phyloP scores from a whole-genome alignment of 163 green algal species.

The Chlorella variabilis region DNA sequence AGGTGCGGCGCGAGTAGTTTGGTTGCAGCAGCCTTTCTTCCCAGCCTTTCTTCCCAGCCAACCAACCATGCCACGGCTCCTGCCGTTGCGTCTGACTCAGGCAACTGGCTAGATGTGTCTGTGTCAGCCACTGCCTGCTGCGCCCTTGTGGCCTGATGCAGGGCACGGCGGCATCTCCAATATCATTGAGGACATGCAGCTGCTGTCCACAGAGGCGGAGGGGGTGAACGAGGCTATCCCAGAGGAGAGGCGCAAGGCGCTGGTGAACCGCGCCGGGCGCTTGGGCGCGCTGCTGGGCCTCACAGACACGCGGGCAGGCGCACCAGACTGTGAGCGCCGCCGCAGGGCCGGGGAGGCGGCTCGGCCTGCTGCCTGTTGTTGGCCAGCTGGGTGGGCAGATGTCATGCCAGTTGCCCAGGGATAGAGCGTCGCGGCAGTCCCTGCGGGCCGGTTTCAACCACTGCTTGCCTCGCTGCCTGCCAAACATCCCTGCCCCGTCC shows the following conservation, averaged over 20 bases:
- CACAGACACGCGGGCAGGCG: conserved; percentile 27
- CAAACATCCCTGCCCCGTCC: neutral
- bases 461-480: too few species aligned
- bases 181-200: conserved; percentile 73
- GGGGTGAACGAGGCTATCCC: conserved; percentile 64
- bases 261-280: conserved; percentile 58
- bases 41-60: too few species aligned
- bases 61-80: too few species aligned
- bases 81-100: too few species aligned
- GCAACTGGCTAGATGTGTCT: too few species aligned
- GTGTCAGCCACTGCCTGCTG: too few species aligned
- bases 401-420: too few species aligned
- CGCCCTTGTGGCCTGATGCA: neutral
- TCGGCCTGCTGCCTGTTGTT: neutral
- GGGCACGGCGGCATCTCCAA: conserved; percentile 62
- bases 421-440: too few species aligned
- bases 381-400: neutral
- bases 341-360: neutral
- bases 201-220: conserved; percentile 74
- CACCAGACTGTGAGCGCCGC: conserved; percentile 19
- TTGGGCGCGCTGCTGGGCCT: conserved; percentile 69
- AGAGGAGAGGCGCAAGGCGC: conserved; percentile 8
- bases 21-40: too few species aligned
- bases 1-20: too few species aligned
- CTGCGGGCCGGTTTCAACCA: too few species aligned